These are phyloP conservation scores for Phytophthora multivora DNA, from an alignment of 352 stramenopile genomes.

Conservation along the genomic window DNA sequence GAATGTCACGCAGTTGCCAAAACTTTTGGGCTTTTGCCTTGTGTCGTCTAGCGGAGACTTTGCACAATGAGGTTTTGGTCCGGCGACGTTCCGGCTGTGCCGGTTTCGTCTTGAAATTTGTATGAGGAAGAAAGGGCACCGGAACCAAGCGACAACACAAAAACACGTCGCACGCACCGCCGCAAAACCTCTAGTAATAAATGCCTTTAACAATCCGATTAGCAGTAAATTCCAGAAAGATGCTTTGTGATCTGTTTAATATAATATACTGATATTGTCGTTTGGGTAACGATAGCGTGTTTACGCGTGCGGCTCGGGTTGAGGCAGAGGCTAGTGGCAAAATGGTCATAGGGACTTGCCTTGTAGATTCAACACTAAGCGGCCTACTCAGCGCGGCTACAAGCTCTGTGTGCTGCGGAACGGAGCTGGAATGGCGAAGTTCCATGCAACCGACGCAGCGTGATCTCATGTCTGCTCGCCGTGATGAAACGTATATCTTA, in stretches of 20 bases:
- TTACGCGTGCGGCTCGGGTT: conserved; percentile 31
- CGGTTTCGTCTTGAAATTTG: conserved; percentile 31
- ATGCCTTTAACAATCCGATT: not conserved
- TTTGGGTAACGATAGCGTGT: conserved; percentile 1
- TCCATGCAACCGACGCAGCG: too few species aligned
- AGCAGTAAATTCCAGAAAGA: too few species aligned
- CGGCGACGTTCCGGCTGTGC: conserved; percentile 9
- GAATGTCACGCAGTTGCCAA: not conserved
- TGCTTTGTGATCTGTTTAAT: not conserved
- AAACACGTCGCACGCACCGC: conserved; percentile 31
- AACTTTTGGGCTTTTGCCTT: not conserved
- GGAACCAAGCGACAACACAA: conserved; percentile 27
- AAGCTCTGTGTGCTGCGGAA: not conserved
- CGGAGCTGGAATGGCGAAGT: not conserved
- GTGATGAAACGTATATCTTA: conserved; percentile 14
- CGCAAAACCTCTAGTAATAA: conserved; percentile 12
- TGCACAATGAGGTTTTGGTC: conserved; percentile 22
- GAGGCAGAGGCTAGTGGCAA: conserved; percentile 14
- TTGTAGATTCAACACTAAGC: conserved; percentile 3
- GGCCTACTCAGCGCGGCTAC: not conserved
- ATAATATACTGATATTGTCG: not conserved
- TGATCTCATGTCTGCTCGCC: not conserved
- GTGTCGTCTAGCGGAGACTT: conserved; percentile 20
- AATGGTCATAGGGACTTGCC: conserved; percentile 18
- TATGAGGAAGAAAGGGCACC: conserved; percentile 23